Percentiles rank a stretch among this genome's conserved stretches.
These are phyloP conservation scores for Paramecium sexaurelia DNA, from an alignment of 73 alveolate species.

Conservation along the genomic window DNA sequence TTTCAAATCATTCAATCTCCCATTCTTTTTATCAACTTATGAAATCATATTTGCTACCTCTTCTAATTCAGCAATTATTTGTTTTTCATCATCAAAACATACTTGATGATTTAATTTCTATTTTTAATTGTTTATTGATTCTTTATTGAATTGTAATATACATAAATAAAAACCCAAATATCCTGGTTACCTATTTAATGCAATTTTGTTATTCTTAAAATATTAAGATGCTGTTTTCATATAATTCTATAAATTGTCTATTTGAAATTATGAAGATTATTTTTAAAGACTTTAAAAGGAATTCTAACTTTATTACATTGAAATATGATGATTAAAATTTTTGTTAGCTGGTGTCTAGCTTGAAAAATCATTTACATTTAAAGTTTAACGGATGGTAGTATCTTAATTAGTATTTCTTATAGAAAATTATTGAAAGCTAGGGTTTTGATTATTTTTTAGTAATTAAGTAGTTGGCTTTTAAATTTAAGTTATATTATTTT, in stretches of 20 bases:
- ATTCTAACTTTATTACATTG: no score
- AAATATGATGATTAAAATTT: no score
- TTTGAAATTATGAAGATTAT: no score
- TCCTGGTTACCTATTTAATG: neutral
- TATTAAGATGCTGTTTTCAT: neutral
- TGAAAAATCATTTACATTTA: no score
- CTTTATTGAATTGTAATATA: neutral
- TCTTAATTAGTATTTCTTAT: no score
- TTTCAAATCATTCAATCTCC: neutral
- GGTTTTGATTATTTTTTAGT: no score
- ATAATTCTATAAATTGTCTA: neutral
- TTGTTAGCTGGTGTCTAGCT: no score
- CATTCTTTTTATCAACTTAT: neutral
- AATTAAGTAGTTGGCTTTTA: no score
- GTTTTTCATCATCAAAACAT: neutral
- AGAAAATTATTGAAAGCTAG: no score
- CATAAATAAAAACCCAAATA: neutral
- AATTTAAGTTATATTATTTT: no score
- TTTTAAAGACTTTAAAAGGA: no score
- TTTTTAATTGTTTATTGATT: neutral
- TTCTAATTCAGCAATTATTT: neutral
- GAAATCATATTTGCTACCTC: neutral
- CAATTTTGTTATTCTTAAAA: neutral
- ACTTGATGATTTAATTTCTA: neutral
- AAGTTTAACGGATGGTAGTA: no score